Percentiles rank a stretch among this genome's conserved stretches.
Evolutionary conservation across 345 rosid genomes (phyloP).

Genomic region (Populus euphratica): DNA sequence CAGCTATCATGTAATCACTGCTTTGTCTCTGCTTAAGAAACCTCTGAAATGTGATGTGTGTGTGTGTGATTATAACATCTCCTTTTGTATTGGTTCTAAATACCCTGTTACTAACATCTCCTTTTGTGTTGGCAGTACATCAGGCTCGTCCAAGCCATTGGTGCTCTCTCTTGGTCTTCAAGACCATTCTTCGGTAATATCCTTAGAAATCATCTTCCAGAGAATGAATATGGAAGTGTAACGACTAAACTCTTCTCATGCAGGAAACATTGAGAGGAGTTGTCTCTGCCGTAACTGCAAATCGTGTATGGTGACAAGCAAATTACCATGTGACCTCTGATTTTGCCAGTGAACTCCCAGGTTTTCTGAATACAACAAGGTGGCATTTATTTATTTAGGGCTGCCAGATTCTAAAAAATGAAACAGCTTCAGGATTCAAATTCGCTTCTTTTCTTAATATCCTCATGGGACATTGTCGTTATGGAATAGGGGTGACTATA

Average conservation of each 20-base stretch:
- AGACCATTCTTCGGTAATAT: constrained; percentile 71
- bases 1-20: not conserved
- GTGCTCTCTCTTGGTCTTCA: constrained; percentile 86
- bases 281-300: constrained; percentile 60
- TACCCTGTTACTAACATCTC: not conserved
- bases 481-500: no score
- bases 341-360: not conserved
- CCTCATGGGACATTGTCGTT: no score
- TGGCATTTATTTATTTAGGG: no score
- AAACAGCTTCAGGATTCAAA: no score
- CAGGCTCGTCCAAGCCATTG: constrained; percentile 59
- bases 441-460: no score
- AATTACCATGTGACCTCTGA: not conserved
- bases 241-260: not conserved
- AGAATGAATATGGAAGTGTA: not conserved
- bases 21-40: not conserved
- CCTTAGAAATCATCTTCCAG: not conserved
- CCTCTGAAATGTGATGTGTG: not conserved
- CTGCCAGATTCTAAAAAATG: no score
- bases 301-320: constrained; percentile 56
- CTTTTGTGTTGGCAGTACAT: constrained; percentile 35
- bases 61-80: no score
- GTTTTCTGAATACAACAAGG: no score
- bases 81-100: not conserved
- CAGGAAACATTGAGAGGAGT: constrained; percentile 83